Evolutionary conservation across 2,329 filamentous ascomycete genomes (phyloP), one percentile per base, ranked within the genome.

Genomic region (Biscogniauxia marginata): DNA sequence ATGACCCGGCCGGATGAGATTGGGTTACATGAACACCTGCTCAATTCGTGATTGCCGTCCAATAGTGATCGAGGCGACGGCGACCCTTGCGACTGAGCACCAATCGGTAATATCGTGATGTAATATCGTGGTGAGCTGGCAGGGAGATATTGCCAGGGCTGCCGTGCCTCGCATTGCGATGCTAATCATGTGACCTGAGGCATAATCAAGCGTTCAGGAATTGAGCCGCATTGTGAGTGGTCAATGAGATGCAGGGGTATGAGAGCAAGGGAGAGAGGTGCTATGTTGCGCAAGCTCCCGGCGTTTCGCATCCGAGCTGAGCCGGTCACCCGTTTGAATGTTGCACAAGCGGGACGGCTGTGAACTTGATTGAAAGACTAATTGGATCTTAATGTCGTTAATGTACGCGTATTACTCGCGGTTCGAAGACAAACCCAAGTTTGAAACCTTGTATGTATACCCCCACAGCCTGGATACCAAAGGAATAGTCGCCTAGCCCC

Each of bases 141-240:
- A 50, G 54, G 34, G 21, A 39, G 45, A 19, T 44, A 34, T 54
- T 60, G 50, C 39, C 49, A 46, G 20, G 56, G 55, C 52, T 59
- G 59, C 43, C 44, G 58, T 59, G 54, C 52, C 59, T 63, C 53
- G 56, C 57, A 54, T 61, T 34, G 51, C 16, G 49, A 53, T 7
- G 19, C 46, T 30, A 23, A 52, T 65, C 62, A 67, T 66, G 63
- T 67, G 64, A 65, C 54, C 53, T 51, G 53, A 54, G 25, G 43
- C 49, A 50, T 50, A 47, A 22, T 21, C 46, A 47, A 45, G 46
- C 48, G 43, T 50, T 22, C 52, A 46, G 52, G 34, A 21, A 34
- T n/a, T 9, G 18, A 30, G 39, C 54, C 25, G 20, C 49, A 11
- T 49, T 16, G 18, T 24, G 22, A 52, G 22, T 21, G 34, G 47